Percentiles rank a stretch among this genome's conserved stretches.
Conservation (phyloP, 2,329 filamentous ascomycete genomes). For the Aspergillus bombycis region DNA sequence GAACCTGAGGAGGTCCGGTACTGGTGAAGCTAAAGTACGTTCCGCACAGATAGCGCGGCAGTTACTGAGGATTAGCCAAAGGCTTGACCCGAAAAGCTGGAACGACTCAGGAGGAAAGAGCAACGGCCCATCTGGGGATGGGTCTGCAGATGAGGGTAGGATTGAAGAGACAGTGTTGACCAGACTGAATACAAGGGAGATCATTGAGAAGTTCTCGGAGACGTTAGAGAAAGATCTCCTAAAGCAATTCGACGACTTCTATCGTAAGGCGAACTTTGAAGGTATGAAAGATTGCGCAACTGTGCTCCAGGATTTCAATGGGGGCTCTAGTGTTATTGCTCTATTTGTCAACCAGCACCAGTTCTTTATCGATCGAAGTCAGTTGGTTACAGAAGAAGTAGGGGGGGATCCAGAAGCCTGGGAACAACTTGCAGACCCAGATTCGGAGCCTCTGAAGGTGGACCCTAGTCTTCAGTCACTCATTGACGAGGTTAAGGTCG, state of each 20-base stretch:
- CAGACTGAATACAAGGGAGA: constrained; percentile 72
- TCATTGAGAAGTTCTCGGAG: constrained; percentile 96
- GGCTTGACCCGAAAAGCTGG: constrained; percentile 80
- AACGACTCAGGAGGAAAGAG: constrained; percentile 55
- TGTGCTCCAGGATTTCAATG: constrained; percentile 93
- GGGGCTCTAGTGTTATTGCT: constrained; percentile 91
- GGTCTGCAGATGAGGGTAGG: constrained; percentile 47
- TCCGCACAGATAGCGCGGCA: constrained; percentile 94
- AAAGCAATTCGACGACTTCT: constrained; percentile 97
- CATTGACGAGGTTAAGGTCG: constrained; percentile 90
- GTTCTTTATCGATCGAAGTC: constrained; percentile 96
- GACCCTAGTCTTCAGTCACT: constrained; percentile 91
- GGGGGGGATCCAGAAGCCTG: constrained; percentile 66
- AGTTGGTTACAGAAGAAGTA: constrained; percentile 86
- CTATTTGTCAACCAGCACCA: constrained; percentile 98
- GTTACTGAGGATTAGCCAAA: constrained; percentile 88
- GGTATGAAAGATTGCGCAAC: constrained; percentile 97
- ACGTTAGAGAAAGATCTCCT: constrained; percentile 92
- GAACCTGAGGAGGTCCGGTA: constrained; percentile 81
- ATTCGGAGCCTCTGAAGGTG: constrained; percentile 86
- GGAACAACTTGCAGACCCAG: constrained; percentile 92
- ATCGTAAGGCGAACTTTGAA: constrained; percentile 91
- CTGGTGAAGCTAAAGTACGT: constrained; percentile 87
- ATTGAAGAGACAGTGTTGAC: constrained; percentile 52
- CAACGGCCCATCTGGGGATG: constrained; percentile 47